Percentiles rank a stretch among this genome's conserved stretches.
Conservation (phyloP, 768 basidiomycete species). For the Suillus decipiens region DNA sequence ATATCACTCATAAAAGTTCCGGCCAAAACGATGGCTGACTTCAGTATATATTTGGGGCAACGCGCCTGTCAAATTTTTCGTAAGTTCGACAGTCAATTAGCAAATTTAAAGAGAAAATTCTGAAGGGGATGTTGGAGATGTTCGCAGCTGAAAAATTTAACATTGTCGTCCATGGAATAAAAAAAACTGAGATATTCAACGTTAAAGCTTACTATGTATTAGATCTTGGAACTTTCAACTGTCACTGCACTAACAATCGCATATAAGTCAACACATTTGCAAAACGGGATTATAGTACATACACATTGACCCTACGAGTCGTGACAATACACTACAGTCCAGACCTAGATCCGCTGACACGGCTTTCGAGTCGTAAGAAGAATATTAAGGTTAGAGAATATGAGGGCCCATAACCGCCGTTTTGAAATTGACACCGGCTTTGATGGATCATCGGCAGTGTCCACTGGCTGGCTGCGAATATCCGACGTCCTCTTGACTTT, state of each 20-base stretch:
- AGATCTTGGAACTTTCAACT: neutral
- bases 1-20: too few relatives aligned
- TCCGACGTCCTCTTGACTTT: neutral
- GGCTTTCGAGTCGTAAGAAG: neutral
- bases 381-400: neutral
- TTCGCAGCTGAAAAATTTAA: neutral
- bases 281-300: neutral
- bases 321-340: neutral
- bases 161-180: neutral
- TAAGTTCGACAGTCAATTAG: neutral
- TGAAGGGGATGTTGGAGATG: neutral
- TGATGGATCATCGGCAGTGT: neutral
- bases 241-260: neutral
- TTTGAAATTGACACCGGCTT: neutral
- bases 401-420: neutral
- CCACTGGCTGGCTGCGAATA: neutral
- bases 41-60: neutral
- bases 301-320: neutral
- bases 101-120: neutral
- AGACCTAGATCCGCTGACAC: neutral
- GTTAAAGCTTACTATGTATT: neutral
- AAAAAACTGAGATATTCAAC: neutral
- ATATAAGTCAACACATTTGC: neutral
- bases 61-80: neutral
- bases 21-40: neutral